Percentiles rank a stretch among this genome's conserved stretches.
Evolutionary conservation across 1,139 yeast genomes (phyloP).

Genomic region (Taphrina flavorubra): DNA sequence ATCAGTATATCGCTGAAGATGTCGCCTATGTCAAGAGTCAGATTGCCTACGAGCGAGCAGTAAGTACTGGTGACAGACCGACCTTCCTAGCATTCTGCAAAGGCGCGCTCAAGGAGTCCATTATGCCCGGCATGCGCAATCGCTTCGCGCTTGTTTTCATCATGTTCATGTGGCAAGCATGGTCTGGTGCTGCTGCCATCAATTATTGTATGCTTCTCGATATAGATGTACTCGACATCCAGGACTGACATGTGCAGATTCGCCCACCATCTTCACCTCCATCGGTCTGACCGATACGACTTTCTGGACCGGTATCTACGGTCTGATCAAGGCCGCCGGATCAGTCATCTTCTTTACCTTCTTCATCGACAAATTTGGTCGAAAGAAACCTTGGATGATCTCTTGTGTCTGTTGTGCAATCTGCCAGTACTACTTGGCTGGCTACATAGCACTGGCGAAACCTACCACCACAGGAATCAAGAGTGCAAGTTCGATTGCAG

Average conservation of each 20-base stretch:
- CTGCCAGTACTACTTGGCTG: conserved; percentile 3
- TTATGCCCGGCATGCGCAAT: conserved; percentile 1
- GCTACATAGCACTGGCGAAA: not conserved
- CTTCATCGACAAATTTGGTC: conserved; percentile 6
- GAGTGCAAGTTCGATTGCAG: not conserved
- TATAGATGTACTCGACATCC: not conserved
- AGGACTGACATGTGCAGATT: not conserved
- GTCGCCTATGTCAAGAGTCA: conserved; percentile 6
- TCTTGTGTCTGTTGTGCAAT: not conserved
- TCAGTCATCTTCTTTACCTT: conserved; percentile 5
- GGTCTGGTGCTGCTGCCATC: conserved; percentile 11
- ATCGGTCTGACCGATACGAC: conserved; percentile 9
- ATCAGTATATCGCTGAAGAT: conserved; percentile 5
- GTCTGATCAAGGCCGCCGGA: conserved; percentile 6
- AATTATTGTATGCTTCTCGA: not conserved
- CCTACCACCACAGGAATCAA: not conserved
- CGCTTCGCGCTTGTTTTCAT: not conserved
- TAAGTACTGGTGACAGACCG: not conserved
- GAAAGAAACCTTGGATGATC: conserved; percentile 8
- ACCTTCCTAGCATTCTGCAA: conserved; percentile 1
- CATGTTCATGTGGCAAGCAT: conserved; percentile 13
- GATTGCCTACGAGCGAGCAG: conserved; percentile 3
- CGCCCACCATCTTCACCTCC: conserved; percentile 5
- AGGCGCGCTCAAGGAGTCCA: not conserved
- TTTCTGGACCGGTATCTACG: conserved; percentile 3